Percentiles rank a stretch among this genome's conserved stretches.
Evolutionary conservation across 257 asterid genomes (phyloP).

Genomic region (Penstemon barbatus): DNA sequence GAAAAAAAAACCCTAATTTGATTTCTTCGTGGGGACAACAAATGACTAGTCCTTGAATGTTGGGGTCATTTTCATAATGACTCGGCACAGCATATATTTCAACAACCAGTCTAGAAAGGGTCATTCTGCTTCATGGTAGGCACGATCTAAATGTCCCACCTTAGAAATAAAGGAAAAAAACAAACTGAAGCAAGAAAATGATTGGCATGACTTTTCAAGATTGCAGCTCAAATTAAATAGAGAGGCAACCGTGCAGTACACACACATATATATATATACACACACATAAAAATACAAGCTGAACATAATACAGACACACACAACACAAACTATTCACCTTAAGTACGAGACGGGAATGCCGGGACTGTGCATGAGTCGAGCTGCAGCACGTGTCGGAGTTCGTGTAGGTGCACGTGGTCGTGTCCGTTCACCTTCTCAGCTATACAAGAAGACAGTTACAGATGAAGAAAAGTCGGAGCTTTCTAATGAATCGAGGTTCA

Average conservation of each 20-base stretch:
- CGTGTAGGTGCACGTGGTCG: slow-evolving; percentile 40
- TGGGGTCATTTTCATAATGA: slow-evolving; percentile 19
- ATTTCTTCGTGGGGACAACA: slow-evolving; percentile 14
- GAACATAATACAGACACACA: slow-evolving; percentile 18
- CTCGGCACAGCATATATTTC: slow-evolving; percentile 15
- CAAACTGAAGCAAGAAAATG: slow-evolving; percentile 39
- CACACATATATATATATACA: neutral
- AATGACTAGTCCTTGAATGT: neutral
- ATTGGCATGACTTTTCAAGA: slow-evolving; percentile 34
- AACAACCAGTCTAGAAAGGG: slow-evolving; percentile 34
- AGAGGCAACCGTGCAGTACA: neutral
- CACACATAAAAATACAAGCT: neutral
- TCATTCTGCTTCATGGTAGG: slow-evolving; percentile 46
- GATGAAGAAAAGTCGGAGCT: slow-evolving; percentile 35
- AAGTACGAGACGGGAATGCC: slow-evolving; percentile 33
- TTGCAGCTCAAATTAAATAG: slow-evolving; percentile 22
- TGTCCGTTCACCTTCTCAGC: slow-evolving; percentile 57
- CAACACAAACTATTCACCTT: neutral
- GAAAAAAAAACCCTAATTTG: neutral
- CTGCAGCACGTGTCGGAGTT: slow-evolving; percentile 44
- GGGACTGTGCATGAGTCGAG: slow-evolving; percentile 53
- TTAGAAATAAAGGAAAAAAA: slow-evolving; percentile 32
- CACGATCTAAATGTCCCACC: slow-evolving; percentile 56
- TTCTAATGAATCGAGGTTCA: slow-evolving; percentile 43
- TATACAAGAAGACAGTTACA: slow-evolving; percentile 31